Evolutionary conservation across 371 early-diverging fungal species (phyloP).

Genomic region (Mucor sp.): DNA sequence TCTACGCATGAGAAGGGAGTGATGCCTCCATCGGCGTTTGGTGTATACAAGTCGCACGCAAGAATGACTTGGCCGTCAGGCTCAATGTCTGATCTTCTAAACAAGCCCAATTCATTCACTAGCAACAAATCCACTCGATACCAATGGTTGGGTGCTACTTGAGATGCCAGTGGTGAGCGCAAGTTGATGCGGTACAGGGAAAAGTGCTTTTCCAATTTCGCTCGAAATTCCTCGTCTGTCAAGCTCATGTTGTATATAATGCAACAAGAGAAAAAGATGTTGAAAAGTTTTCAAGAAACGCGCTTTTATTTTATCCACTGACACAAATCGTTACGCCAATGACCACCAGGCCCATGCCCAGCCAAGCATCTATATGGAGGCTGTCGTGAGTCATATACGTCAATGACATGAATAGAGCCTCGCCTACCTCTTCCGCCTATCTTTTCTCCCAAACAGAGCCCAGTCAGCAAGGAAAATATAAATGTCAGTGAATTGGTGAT

Average conservation of each 20-base stretch:
- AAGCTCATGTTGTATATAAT: conserved; percentile 11
- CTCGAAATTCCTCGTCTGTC: conserved; percentile 42
- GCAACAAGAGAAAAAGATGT: background rate
- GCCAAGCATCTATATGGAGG: conserved; percentile 43
- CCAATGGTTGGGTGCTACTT: conserved; percentile 28
- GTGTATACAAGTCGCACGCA: conserved; percentile 22
- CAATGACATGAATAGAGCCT: background rate
- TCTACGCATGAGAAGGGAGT: conserved; percentile 16
- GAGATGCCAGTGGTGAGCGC: conserved; percentile 31
- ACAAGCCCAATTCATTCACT: conserved; percentile 47
- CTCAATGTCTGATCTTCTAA: conserved; percentile 42
- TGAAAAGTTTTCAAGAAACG: conserved; percentile 2
- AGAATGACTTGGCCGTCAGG: conserved; percentile 35
- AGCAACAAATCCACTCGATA: conserved; percentile 46
- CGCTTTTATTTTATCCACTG: conserved; percentile 25
- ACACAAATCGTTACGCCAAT: conserved; percentile 71
- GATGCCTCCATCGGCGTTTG: background rate
- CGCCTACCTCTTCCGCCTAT: conserved; percentile 52
- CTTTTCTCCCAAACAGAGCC: conserved; percentile 78
- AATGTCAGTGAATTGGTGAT: conserved; percentile 91
- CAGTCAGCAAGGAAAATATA: conserved; percentile 82
- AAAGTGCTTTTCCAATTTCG: conserved; percentile 46
- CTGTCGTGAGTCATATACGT: background rate
- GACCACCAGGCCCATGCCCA: conserved; percentile 69
- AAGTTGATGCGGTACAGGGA: conserved; percentile 49